Evolutionary conservation across 495 filamentous ascomycete genomes (phyloP).

Genomic region (Aspergillus bertholletiae): DNA sequence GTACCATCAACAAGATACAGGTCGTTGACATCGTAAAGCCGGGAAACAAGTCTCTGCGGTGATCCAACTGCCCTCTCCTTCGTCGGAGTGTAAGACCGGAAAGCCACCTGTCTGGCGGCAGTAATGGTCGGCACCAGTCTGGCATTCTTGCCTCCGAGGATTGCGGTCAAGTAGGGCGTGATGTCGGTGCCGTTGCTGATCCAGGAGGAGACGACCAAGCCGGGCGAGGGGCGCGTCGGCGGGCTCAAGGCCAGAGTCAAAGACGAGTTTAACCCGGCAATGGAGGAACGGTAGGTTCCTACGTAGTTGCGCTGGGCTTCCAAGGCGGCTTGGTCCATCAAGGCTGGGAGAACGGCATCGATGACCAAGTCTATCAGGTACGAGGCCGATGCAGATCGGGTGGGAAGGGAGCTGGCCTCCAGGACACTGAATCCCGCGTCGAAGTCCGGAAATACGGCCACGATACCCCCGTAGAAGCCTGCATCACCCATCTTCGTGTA

Average conservation of each 20-base stretch:
- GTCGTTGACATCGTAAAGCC: not conserved
- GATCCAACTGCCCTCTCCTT: not conserved
- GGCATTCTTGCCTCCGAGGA: not conserved
- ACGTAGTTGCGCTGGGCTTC: conserved; percentile 8
- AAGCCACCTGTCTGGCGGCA: not conserved
- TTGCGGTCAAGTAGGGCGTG: not conserved
- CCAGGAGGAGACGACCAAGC: conserved; percentile 9
- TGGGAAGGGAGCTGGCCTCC: conserved; percentile 15
- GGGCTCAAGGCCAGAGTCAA: not conserved
- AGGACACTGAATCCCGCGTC: conserved; percentile 37
- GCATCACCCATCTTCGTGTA: conserved; percentile 46
- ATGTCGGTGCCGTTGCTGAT: conserved; percentile 12
- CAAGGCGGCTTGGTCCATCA: conserved; percentile 7
- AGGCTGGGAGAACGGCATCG: conserved; percentile 9
- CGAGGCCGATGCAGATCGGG: not conserved
- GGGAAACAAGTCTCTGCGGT: not conserved
- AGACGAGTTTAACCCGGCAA: conserved; percentile 2
- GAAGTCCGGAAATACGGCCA: conserved; percentile 39
- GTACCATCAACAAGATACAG: not conserved
- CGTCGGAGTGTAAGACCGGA: conserved; percentile 6
- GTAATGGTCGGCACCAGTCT: conserved; percentile 5
- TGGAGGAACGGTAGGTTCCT: conserved; percentile 8
- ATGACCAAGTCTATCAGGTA: conserved; percentile 11
- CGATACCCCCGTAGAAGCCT: conserved; percentile 28
- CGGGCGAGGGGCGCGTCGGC: not conserved